phyloP scores from a whole-genome alignment of 2,329 filamentous ascomycete species.

The Fusarium subglutinans region DNA sequence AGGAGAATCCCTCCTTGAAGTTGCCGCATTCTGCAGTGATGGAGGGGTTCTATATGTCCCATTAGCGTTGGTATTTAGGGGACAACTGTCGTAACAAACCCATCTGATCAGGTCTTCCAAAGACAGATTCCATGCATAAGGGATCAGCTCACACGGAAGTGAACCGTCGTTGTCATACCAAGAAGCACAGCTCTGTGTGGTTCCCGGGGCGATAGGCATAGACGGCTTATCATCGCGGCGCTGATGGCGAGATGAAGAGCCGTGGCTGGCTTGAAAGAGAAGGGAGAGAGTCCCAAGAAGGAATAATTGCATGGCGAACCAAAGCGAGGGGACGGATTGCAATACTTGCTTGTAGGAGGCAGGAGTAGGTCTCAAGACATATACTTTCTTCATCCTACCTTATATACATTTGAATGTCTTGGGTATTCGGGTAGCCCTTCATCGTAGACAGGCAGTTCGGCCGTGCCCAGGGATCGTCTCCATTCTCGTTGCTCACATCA shows the following conservation, averaged over 20 bases:
- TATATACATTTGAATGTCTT: neutral
- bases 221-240: neutral
- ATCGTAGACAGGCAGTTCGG: neutral
- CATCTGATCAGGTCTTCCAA: neutral
- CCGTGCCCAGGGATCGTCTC: too few species aligned
- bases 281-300: neutral
- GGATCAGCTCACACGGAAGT: neutral
- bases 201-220: neutral
- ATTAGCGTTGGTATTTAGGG: neutral
- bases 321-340: neutral
- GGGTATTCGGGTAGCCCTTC: neutral
- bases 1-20: neutral
- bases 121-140: neutral
- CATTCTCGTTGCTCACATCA: too few species aligned
- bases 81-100: neutral
- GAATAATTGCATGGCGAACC: neutral
- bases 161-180: neutral
- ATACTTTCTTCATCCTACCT: neutral
- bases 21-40: neutral
- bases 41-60: neutral
- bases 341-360: too few species aligned
- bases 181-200: neutral
- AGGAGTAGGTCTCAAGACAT: neutral
- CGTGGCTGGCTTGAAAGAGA: neutral
- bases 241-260: neutral